These are phyloP conservation scores for Astraeus odoratus DNA, from an alignment of 768 basidiomycete species.

Conservation along the genomic window DNA sequence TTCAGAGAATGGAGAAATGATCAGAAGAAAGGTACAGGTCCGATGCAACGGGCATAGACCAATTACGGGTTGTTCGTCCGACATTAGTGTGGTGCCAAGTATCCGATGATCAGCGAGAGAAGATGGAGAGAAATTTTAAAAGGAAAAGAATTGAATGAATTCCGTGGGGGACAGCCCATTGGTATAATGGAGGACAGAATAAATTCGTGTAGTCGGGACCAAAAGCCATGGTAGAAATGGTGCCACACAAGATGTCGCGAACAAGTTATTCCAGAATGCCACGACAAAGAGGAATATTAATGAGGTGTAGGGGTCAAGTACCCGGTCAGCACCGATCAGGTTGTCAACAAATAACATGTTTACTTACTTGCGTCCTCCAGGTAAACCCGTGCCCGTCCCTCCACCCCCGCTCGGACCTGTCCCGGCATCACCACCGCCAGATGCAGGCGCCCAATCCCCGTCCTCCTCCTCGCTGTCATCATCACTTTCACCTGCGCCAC, in stretches of 20 bases:
- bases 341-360: neutral
- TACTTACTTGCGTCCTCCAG: conserved; percentile 24
- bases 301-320: neutral
- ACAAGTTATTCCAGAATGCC: too few species aligned
- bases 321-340: neutral
- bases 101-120: neutral
- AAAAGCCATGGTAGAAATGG: too few species aligned
- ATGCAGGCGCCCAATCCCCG: conserved; percentile 13
- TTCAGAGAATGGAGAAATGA: neutral
- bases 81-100: neutral
- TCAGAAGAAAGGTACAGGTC: neutral
- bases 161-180: too few species aligned
- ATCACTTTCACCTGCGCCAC: conserved; percentile 14
- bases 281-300: neutral
- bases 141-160: too few species aligned
- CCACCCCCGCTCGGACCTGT: conserved; percentile 5
- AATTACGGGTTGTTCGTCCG: neutral
- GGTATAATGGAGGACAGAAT: too few species aligned
- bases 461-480: conserved; percentile 28
- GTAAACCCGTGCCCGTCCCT: conserved; percentile 4
- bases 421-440: neutral
- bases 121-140: neutral
- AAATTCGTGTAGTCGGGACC: too few species aligned
- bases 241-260: too few species aligned
- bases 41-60: neutral